These are phyloP conservation scores for Boletus pseudo-olivaceus DNA, from an alignment of 768 basidiomycete genomes.

Conservation along the genomic window DNA sequence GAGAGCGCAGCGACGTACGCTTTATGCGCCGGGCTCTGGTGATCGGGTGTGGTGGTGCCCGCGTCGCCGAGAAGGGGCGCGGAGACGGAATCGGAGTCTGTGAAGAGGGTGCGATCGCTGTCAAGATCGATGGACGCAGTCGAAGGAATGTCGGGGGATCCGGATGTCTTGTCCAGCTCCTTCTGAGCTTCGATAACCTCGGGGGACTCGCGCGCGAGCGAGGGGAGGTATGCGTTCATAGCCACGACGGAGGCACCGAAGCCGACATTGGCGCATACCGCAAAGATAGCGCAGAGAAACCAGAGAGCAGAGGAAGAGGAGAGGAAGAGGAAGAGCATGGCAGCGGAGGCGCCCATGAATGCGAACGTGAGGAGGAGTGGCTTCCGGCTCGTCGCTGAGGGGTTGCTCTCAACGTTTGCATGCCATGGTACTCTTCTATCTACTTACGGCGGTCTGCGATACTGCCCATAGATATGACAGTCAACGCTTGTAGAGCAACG, in stretches of 20 bases:
- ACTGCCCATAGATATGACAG: constrained; percentile 90
- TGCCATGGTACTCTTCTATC: too few species aligned
- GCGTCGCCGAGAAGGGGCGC: constrained; percentile 35
- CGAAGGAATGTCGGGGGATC: neutral
- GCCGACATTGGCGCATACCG: constrained; percentile 75
- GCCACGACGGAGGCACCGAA: constrained; percentile 88
- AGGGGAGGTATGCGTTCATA: constrained; percentile 85
- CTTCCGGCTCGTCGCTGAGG: constrained; percentile 67
- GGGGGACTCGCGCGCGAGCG: constrained; percentile 61
- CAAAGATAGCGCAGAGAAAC: constrained; percentile 64
- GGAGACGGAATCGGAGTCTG: constrained; percentile 28
- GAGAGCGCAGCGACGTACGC: constrained; percentile 61
- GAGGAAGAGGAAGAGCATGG: constrained; percentile 68
- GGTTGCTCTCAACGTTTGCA: neutral
- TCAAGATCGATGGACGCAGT: constrained; percentile 13
- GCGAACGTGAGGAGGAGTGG: constrained; percentile 75
- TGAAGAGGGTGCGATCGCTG: neutral
- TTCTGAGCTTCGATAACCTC: constrained; percentile 47
- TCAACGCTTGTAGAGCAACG: constrained; percentile 87
- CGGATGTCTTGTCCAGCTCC: constrained; percentile 22
- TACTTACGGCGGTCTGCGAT: constrained; percentile 85
- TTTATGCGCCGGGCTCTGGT: constrained; percentile 23
- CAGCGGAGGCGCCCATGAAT: constrained; percentile 61
- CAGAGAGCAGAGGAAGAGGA: constrained; percentile 70
- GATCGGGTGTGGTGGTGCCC: neutral